Conservation (phyloP, 495 filamentous ascomycete species). For the Penicillium dipodomyicola region DNA sequence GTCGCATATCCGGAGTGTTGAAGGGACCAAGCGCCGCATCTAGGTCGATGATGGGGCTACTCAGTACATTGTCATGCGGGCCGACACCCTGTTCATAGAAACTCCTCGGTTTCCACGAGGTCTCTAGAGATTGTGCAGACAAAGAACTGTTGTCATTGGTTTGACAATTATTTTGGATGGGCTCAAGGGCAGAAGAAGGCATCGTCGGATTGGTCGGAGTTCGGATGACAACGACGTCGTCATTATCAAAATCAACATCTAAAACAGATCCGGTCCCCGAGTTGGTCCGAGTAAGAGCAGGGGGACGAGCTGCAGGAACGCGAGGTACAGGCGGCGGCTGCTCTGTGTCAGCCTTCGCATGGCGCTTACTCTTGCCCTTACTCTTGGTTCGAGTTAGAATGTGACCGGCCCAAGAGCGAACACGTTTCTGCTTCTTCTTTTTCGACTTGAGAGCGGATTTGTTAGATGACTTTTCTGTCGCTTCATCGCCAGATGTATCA, state of each 20-base stretch:
- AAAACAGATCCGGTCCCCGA: conserved; percentile 42
- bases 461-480: conserved; percentile 18
- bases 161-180: conserved; percentile 21
- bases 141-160: conserved; percentile 22
- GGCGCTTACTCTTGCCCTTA: conserved; percentile 52
- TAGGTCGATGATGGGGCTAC: conserved; percentile 78
- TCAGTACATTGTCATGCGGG: conserved; percentile 57
- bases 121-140: conserved; percentile 31
- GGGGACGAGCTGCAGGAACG: conserved; percentile 36
- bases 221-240: conserved; percentile 50
- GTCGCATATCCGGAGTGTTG: conserved; percentile 66
- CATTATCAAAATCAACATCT: conserved; percentile 55
- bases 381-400: conserved; percentile 67
- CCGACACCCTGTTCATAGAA: conserved; percentile 40
- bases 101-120: conserved; percentile 49
- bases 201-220: conserved; percentile 41
- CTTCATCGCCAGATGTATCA: conserved; percentile 29
- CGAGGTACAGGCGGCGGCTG: conserved; percentile 11
- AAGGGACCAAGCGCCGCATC: conserved; percentile 95
- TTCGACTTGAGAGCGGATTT: conserved; percentile 48
- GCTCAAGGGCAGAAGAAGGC: conserved; percentile 23
- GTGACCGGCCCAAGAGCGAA: conserved; percentile 76
- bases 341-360: conserved; percentile 23
- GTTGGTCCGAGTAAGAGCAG: conserved; percentile 43
- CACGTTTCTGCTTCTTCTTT: conserved; percentile 76